Conservation (phyloP, 2,329 filamentous ascomycete genomes). For the Penicillium concentricum region DNA sequence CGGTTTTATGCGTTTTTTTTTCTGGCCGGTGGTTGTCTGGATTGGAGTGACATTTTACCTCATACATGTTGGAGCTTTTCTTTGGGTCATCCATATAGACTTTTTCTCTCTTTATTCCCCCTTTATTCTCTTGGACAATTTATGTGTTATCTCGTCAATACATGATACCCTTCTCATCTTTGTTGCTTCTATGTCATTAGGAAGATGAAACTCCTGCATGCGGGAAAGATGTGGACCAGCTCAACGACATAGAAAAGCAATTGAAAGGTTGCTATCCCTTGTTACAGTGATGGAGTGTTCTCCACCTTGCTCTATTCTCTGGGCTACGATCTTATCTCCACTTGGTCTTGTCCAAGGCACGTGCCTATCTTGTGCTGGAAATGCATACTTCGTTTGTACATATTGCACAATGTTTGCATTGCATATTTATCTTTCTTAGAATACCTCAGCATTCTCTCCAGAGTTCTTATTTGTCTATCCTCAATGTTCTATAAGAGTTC, state of each 20-base stretch:
- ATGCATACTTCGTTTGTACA: background rate
- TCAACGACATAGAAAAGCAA: background rate
- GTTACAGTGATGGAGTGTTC: background rate
- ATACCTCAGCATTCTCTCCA: background rate
- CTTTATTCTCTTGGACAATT: background rate
- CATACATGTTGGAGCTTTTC: constrained; percentile 6
- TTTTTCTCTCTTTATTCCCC: constrained; percentile 8
- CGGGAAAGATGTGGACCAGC: background rate
- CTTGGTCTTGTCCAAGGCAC: background rate
- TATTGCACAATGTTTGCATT: background rate
- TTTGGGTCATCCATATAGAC: constrained; percentile 16
- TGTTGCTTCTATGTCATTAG: background rate
- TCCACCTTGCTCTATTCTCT: background rate
- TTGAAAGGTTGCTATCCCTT: background rate
- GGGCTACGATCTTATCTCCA: background rate
- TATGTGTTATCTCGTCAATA: background rate
- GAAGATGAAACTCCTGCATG: background rate
- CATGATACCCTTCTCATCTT: background rate
- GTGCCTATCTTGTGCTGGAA: background rate
- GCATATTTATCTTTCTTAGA: background rate
- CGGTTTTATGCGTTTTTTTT: background rate
- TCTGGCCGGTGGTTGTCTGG: constrained; percentile 4
- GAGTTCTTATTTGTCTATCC: background rate
- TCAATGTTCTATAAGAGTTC: background rate
- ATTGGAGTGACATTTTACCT: constrained; percentile 1